Evolutionary conservation across 208 protist species (phyloP).

Genomic region (Trypanosoma congolense): DNA sequence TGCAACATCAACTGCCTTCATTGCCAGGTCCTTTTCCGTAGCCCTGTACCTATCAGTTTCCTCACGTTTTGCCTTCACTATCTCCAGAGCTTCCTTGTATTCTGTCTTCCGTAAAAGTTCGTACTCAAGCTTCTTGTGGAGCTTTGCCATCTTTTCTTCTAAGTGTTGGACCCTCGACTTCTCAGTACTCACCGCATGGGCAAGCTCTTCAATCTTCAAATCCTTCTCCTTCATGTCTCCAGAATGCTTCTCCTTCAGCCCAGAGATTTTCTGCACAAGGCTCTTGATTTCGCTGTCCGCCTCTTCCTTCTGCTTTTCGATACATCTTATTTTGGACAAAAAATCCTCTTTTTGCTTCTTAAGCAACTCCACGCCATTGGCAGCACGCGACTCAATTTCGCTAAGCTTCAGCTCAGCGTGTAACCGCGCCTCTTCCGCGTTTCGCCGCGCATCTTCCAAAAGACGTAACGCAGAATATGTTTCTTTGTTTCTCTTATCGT

Average conservation of each 20-base stretch:
- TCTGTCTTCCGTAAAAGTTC: slow-evolving; percentile 67
- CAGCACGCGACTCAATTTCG: not conserved
- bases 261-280: slow-evolving; percentile 9
- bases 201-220: slow-evolving; percentile 14
- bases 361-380: slow-evolving; percentile 4
- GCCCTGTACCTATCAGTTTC: slow-evolving; percentile 56
- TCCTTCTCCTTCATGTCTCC: not conserved
- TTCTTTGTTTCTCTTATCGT: slow-evolving; percentile 6
- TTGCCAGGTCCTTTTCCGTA: slow-evolving; percentile 48
- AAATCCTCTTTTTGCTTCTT: slow-evolving; percentile 5
- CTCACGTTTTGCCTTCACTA: slow-evolving; percentile 47
- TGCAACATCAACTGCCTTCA: slow-evolving; percentile 55
- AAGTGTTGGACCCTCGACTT: slow-evolving; percentile 8
- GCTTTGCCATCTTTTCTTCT: slow-evolving; percentile 31
- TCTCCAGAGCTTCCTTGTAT: slow-evolving; percentile 73
- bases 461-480: slow-evolving; percentile 1
- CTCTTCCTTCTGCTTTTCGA: slow-evolving; percentile 6
- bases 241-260: slow-evolving; percentile 2
- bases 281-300: slow-evolving; percentile 10
- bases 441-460: not conserved
- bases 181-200: slow-evolving; percentile 18
- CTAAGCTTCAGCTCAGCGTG: slow-evolving; percentile 2
- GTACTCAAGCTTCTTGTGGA: slow-evolving; percentile 52
- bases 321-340: slow-evolving; percentile 4
- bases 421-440: slow-evolving; percentile 7